A percentile compares a stretch with the other conserved stretches of the same genome.
These are phyloP conservation scores for Metarhizium sp. DNA, from an alignment of 2,329 filamentous ascomycete species.

Conservation along the genomic window DNA sequence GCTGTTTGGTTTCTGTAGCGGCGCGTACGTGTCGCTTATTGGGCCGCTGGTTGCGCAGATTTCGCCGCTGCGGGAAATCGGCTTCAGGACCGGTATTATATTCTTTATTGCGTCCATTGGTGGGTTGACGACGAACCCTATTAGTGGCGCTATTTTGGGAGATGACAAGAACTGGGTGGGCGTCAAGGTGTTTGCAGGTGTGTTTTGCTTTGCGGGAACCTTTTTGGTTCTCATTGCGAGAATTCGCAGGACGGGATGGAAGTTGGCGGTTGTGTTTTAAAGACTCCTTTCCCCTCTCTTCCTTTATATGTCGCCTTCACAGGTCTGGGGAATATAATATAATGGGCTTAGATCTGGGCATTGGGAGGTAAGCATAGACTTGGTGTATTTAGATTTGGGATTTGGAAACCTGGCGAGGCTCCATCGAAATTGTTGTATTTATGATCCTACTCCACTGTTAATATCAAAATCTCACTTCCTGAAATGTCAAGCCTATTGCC, in stretches of 20 bases:
- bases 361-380: background rate
- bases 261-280: constrained; percentile 16
- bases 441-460: background rate
- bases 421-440: background rate
- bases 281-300: background rate
- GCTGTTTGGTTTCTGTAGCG: constrained; percentile 32
- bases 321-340: background rate
- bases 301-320: background rate
- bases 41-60: constrained; percentile 38
- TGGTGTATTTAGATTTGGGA: background rate
- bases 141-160: constrained; percentile 37
- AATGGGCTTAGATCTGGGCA: background rate
- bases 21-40: constrained; percentile 30
- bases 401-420: background rate
- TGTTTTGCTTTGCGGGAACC: constrained; percentile 21
- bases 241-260: constrained; percentile 16
- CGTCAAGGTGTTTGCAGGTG: constrained; percentile 27
- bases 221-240: constrained; percentile 15
- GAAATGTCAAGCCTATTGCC: background rate
- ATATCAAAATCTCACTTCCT: background rate
- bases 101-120: constrained; percentile 47
- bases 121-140: constrained; percentile 47
- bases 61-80: constrained; percentile 19
- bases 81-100: constrained; percentile 22
- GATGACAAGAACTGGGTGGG: constrained; percentile 19